A percentile compares a stretch with the other conserved stretches of the same genome.
These are phyloP conservation scores for Naganishia antarctica DNA, from an alignment of 768 basidiomycete genomes.

Conservation along the genomic window DNA sequence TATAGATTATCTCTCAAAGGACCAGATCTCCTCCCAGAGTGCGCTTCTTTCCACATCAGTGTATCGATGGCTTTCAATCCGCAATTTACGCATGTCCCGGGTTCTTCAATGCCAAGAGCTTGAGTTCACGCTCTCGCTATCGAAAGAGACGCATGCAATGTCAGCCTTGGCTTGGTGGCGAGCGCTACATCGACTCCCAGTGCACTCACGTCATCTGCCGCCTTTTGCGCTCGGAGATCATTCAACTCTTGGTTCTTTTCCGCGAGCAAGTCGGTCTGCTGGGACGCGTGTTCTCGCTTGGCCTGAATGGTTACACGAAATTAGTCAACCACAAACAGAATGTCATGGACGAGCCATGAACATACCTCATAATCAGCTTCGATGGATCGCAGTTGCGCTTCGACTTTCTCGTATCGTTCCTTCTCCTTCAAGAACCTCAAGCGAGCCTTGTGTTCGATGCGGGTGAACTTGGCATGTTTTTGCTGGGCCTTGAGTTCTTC, in stretches of 20 bases:
- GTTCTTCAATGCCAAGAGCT: constrained; percentile 47
- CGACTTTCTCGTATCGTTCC: constrained; percentile 48
- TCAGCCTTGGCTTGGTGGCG: not conserved
- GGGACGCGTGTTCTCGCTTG: constrained; percentile 58
- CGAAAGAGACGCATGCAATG: not conserved
- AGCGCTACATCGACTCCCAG: not conserved
- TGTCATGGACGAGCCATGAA: too few relatives aligned
- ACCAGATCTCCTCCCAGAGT: too few relatives aligned
- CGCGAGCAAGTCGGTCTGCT: constrained; percentile 61
- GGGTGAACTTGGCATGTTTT: constrained; percentile 57
- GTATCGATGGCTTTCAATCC: not conserved
- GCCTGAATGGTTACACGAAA: constrained; percentile 33
- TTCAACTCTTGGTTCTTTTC: constrained; percentile 73
- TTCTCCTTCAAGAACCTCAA: constrained; percentile 61
- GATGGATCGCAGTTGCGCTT: constrained; percentile 44
- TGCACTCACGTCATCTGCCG: constrained; percentile 59
- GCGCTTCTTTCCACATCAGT: not conserved
- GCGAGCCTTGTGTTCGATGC: constrained; percentile 62
- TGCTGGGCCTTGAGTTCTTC: constrained; percentile 61
- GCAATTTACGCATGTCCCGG: constrained; percentile 43
- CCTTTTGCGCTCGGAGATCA: constrained; percentile 60
- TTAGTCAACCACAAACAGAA: too few relatives aligned
- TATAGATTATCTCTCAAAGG: too few relatives aligned
- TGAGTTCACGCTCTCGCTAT: constrained; percentile 48
- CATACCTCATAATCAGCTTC: constrained; percentile 46